phyloP scores from a whole-genome alignment of 495 filamentous ascomycete genomes.

The Hyaloscypha finlandica region DNA sequence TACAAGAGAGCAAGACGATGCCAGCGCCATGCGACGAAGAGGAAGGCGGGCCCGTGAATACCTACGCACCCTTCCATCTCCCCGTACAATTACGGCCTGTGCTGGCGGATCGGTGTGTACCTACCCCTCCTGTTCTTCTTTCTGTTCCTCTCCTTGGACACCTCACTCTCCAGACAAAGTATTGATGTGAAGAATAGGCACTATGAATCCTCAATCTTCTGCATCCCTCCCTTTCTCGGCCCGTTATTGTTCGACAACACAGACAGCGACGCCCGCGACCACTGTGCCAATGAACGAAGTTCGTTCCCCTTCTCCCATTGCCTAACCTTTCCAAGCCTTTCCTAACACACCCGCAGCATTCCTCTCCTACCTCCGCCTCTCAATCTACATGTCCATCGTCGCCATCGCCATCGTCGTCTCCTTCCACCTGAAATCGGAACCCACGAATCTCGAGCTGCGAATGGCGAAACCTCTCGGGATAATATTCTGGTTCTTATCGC shows the following conservation, averaged over 20 bases:
- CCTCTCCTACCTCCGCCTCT: conserved; percentile 90
- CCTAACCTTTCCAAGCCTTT: neutral
- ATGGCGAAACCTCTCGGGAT: conserved; percentile 84
- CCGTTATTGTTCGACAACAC: conserved; percentile 88
- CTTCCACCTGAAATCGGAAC: conserved; percentile 81
- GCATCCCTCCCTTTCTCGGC: conserved; percentile 68
- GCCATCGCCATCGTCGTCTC: conserved; percentile 87
- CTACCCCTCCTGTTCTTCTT: neutral
- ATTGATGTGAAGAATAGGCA: neutral
- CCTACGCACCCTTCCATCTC: conserved; percentile 15
- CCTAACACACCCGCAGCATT: conserved; percentile 52
- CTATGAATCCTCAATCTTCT: conserved; percentile 52
- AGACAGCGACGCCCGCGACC: conserved; percentile 82
- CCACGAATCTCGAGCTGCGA: conserved; percentile 66
- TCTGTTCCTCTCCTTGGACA: conserved; percentile 1
- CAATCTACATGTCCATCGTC: conserved; percentile 89
- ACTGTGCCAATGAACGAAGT: conserved; percentile 80
- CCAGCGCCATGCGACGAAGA: conserved; percentile 23
- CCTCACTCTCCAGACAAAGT: neutral
- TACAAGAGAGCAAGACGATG: conserved; percentile 3
- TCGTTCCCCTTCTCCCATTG: conserved; percentile 25
- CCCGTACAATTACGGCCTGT: conserved; percentile 8
- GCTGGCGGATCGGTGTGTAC: conserved; percentile 17
- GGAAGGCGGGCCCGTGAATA: conserved; percentile 12
- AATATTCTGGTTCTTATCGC: conserved; percentile 81